A percentile compares a stretch with the other conserved stretches of the same genome.
These are phyloP conservation scores for Phytophthora palmivora DNA, from an alignment of 352 stramenopile genomes.

Conservation along the genomic window DNA sequence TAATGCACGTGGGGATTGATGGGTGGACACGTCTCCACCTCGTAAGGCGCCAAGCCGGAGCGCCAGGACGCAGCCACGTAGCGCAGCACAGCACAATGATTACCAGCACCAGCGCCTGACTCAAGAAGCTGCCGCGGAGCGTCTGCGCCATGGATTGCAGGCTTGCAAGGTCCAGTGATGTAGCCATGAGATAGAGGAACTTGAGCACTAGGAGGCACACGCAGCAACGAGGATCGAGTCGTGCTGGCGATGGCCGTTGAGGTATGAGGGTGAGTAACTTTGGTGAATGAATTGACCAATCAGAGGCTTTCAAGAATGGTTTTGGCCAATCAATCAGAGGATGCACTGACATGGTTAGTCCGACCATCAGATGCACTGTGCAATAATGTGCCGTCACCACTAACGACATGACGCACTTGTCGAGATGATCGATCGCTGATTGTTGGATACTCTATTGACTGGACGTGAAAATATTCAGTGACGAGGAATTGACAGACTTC, in stretches of 20 bases:
- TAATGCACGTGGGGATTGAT: conserved; percentile 83
- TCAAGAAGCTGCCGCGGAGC: conserved; percentile 71
- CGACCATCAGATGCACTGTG: conserved; percentile 16
- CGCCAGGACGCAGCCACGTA: conserved; percentile 69
- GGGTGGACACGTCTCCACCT: conserved; percentile 76
- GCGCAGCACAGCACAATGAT: conserved; percentile 63
- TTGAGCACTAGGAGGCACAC: not conserved
- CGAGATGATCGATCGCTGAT: not conserved
- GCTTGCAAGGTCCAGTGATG: conserved; percentile 66
- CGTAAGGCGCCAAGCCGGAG: conserved; percentile 59
- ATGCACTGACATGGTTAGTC: not conserved
- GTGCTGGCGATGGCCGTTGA: conserved; percentile 16
- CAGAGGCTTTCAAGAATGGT: not conserved
- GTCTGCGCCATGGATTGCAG: conserved; percentile 68
- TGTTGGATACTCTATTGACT: conserved; percentile 15
- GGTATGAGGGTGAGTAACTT: conserved; percentile 15
- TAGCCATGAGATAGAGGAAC: conserved; percentile 42
- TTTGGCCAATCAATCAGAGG: conserved; percentile 16
- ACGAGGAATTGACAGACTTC: conserved; percentile 7
- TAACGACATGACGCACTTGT: conserved; percentile 7
- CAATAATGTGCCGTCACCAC: too few relatives aligned
- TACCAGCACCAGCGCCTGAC: conserved; percentile 66
- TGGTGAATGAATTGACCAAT: conserved; percentile 15
- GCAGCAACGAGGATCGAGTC: conserved; percentile 8
- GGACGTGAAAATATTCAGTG: conserved; percentile 5